These are phyloP conservation scores for Ganoderma lucidum DNA, from an alignment of 1,284 basidiomycete genomes.

Conservation along the genomic window DNA sequence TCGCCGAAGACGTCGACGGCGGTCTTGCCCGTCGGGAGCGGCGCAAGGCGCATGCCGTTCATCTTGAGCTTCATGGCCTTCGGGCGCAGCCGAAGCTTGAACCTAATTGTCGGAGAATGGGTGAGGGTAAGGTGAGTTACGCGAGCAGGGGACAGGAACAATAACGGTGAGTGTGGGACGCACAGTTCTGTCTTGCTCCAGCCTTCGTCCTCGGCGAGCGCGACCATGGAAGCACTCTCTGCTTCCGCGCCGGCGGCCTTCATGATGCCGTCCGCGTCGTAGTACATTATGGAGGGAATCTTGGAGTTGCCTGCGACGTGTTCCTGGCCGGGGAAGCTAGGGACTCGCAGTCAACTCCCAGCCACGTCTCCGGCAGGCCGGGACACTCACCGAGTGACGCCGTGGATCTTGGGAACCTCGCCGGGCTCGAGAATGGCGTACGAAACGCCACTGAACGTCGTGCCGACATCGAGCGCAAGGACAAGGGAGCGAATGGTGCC, in stretches of 20 bases:
- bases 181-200: slow-evolving; percentile 80
- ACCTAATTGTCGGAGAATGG: slow-evolving; percentile 50
- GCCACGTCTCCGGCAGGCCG: slow-evolving; percentile 8
- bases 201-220: slow-evolving; percentile 74
- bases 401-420: slow-evolving; percentile 76
- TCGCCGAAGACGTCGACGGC: slow-evolving; percentile 80
- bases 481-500: slow-evolving; percentile 70
- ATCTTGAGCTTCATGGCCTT: slow-evolving; percentile 78
- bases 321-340: slow-evolving; percentile 81
- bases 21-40: slow-evolving; percentile 69
- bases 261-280: slow-evolving; percentile 67
- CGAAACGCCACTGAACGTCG: slow-evolving; percentile 79
- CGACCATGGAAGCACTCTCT: slow-evolving; percentile 61
- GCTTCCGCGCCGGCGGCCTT: slow-evolving; percentile 79
- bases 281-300: slow-evolving; percentile 79
- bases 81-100: slow-evolving; percentile 80
- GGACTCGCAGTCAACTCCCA: slow-evolving; percentile 13
- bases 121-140: slow-evolving; percentile 8
- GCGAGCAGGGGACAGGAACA: slow-evolving; percentile 4
- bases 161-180: slow-evolving; percentile 37
- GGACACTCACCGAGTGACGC: slow-evolving; percentile 71
- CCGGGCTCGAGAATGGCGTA: slow-evolving; percentile 80
- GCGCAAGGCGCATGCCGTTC: slow-evolving; percentile 79
- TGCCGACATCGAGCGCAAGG: slow-evolving; percentile 79
- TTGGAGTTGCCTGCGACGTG: slow-evolving; percentile 85